Base-by-base conservation (phyloP, 2,329 filamentous ascomycete species). In the Colletotrichum orbiculare region DNA sequence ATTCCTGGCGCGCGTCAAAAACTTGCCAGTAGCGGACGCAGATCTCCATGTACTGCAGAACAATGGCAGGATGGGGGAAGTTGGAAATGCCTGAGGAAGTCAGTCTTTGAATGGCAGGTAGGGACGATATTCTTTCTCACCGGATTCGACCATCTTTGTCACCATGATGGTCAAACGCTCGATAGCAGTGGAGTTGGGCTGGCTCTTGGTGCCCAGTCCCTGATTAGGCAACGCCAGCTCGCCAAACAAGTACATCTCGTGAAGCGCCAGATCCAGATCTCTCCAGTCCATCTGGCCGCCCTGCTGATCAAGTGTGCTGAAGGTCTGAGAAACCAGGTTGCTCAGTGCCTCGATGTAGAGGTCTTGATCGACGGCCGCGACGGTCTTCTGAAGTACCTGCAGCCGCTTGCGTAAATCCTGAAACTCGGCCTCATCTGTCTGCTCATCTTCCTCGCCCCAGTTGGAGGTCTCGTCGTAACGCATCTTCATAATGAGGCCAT, bases 31-130 rank as follows among this genome's bases (percentile, higher is more conserved):
- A 99, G 54, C 96, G 90, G 60, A 97, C 94, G 76, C 94, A 97
- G 41, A 97, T 97, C 77, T 99, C 96, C 94, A 99, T 97, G 74
- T 97, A 99, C 78, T 97, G 94, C 25, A 99, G 84, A 68, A 97
- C 88, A 55, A 97, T 94, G 13, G 94, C 93, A 2, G 96, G 95
- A 75, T 98, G 96, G 13, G 90, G 89, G 77, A 95, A 96, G 47
- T 86, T 91, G 64, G 93, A 90, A 70, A 97, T 91, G 70, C 92
- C 93, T 94, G 69, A 10, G 25, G 6, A 42, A 48, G 59, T 78
- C 72, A 76, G 71, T 54, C 59, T 37, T 65, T 54, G 58, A 33
- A 65, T 60, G 47, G 66, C 34, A 8, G 15, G 37, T 25, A 13
- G 17, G 17, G 69, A n/a, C n/a, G 53, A 13, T 3, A 34, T 13